Evolutionary conservation across 176 grass and related monocot genomes (phyloP).

Genomic region (Pharus latifolius): DNA sequence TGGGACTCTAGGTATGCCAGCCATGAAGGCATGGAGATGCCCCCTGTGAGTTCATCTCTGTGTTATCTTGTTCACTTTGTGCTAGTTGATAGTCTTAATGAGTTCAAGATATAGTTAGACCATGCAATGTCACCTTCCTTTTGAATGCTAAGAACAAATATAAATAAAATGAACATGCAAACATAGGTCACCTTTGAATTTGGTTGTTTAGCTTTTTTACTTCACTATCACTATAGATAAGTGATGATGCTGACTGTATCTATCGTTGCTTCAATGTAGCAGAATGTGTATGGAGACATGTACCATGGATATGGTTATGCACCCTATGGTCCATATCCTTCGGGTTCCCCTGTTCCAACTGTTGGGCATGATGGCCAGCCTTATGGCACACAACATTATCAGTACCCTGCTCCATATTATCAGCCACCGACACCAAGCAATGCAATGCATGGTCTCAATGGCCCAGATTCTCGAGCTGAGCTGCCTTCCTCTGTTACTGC

Average conservation of each 20-base stretch:
- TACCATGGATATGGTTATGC: conserved; percentile 91
- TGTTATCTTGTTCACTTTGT: neutral
- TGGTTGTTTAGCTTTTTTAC: neutral
- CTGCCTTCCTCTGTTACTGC: conserved; percentile 27
- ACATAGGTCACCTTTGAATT: neutral
- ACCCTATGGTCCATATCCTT: conserved; percentile 70
- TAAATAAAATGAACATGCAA: neutral
- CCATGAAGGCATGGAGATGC: conserved; percentile 60
- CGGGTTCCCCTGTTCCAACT: conserved; percentile 63
- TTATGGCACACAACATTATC: conserved; percentile 76
- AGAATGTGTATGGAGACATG: conserved; percentile 78
- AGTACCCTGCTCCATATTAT: conserved; percentile 65
- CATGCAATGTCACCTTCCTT: neutral
- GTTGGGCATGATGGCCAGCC: conserved; percentile 65
- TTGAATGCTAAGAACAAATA: neutral
- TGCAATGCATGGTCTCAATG: conserved; percentile 31
- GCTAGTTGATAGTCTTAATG: neutral
- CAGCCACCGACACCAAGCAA: conserved; percentile 39
- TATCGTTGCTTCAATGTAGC: conserved; percentile 14
- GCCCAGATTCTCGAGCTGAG: conserved; percentile 36
- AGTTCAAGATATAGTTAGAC: neutral
- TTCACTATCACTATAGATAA: neutral
- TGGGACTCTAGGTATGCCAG: conserved; percentile 67
- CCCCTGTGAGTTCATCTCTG: conserved; percentile 24
- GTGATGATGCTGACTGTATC: neutral